These are phyloP conservation scores for Trichoderma sp. DNA, from an alignment of 2,329 filamentous ascomycete genomes.

Conservation along the genomic window DNA sequence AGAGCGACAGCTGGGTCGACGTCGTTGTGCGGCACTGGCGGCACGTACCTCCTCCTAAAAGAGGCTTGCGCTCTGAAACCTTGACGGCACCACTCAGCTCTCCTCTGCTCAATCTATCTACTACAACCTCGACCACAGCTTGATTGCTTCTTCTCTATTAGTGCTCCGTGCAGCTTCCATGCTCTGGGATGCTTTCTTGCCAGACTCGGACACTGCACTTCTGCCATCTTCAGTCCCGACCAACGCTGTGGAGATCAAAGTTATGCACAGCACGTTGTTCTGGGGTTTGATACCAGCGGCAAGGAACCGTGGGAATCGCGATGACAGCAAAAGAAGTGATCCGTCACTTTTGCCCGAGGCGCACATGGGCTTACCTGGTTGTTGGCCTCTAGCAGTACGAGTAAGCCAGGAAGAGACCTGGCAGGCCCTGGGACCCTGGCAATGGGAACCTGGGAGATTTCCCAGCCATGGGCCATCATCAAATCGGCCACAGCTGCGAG, in stretches of 20 bases:
- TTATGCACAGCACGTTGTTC: slow-evolving; percentile 29
- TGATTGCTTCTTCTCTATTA: not conserved
- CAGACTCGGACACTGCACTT: not conserved
- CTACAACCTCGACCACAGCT: not conserved
- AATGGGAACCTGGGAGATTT: not conserved
- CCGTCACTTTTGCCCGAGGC: slow-evolving; percentile 14
- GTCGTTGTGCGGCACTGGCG: not conserved
- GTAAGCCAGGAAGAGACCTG: not conserved
- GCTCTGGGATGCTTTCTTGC: not conserved
- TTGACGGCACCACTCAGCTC: not conserved
- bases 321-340: slow-evolving; percentile 25
- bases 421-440: slow-evolving; percentile 6
- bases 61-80: slow-evolving; percentile 6
- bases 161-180: not conserved
- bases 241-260: slow-evolving; percentile 20
- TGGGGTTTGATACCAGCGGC: slow-evolving; percentile 32
- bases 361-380: slow-evolving; percentile 13
- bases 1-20: not conserved
- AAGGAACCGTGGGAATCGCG: slow-evolving; percentile 18
- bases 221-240: not conserved
- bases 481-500: slow-evolving; percentile 18
- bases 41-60: not conserved
- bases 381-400: slow-evolving; percentile 1
- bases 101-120: slow-evolving; percentile 13
- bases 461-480: not conserved